Base-by-base conservation (phyloP, 805 yeast genomes). In the Hagleromyces aurorensis region DNA sequence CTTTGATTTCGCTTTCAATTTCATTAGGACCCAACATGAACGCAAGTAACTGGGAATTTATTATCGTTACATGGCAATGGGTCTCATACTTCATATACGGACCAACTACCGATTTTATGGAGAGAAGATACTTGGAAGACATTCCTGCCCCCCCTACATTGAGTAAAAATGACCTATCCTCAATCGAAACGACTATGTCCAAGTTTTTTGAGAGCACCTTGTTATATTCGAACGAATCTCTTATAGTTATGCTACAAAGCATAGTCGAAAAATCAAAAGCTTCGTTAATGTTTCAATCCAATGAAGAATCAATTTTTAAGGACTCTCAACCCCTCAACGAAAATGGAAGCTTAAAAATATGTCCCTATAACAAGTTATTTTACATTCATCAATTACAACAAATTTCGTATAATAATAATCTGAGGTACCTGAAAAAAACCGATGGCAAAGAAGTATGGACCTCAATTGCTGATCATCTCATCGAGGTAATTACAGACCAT, bases 1-100 rank as follows among this genome's bases (percentile, higher is more conserved):
- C 94, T 0, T 55, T 89, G 21, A 61, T 78, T 3, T 81, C 84
- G 36, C 61, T 89, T 27, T 86, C 89, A 0, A 68, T 77, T 3
- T 81, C 95, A 0, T 56, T 89, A n/a, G 96, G 96, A 0, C 70
- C 87, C 1, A 69, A 75, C 1, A 62, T 89, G 10, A 69, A 69
- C 5, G 50, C 39, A 1, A 35, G 59, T 3, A 72, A 80, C 18
- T 89, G 97, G 97, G 54, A 58, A 8, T 65, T 65, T 11, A 51
- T 78, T 4, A 47, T 77, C 12, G 65, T 71, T 4, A 70, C 93
- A 0, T 62, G 85, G 33, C 93, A 81, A 53, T 82, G 93, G 93
- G 65, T 78, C 27, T 75, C 80, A 33, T 81, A 75, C 44, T 80
- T 62, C 41, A 44, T 79, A n/a, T 65, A 75, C 46, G 89, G 89